Base-by-base conservation (phyloP, 116 monocot genomes). In the Phalaenopsis hybrid region DNA sequence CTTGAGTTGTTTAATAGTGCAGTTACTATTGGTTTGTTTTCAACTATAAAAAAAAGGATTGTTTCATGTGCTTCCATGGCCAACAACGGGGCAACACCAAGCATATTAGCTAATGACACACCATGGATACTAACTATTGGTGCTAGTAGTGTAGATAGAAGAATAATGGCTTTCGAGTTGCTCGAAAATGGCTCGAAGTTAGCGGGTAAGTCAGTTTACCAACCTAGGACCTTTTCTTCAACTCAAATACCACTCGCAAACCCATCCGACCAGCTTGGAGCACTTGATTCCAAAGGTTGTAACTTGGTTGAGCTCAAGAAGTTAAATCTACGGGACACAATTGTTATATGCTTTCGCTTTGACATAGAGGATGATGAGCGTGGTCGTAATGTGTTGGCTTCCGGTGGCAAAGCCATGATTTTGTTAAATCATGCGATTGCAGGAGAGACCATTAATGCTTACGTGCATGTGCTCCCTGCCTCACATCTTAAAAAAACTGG, bases 41-140 rank as follows among this genome's bases (percentile, higher is more conserved):
- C 79, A 3, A 79, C 84, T 7, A 79, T 74, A 2, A 18, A 57
- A 20, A 84, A 84, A 45, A 79, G 84, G 2, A 84, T 84, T 7
- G 45, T 84, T 43, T 58, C 74, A 2, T 84, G 84, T 41, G 79
- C 84, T 10, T 79, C 84, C 0, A 41, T 73, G 0, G 79, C 44
- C 20, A 23, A 46, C 48, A 0, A 48, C 0, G 48, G 83, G 1
- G 74, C 83, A 0, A 37, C 33, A 2, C 8, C 11, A 2, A 73
- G 55, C 52, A 25, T 59, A 4, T 63, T 83, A 12, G 57, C 59
- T 0, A 84, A 84, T 37, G 84, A 84, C 11, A 79, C 58, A 0
- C 84, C 84, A 0, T 84, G 84, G 84, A 44, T 84, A 15, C 37
- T 79, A 15, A 84, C 84, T 0, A 79, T 84, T 7, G 80, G 80